Base-by-base conservation (phyloP, 352 stramenopile genomes). In the Globisporangium barbulae region DNA sequence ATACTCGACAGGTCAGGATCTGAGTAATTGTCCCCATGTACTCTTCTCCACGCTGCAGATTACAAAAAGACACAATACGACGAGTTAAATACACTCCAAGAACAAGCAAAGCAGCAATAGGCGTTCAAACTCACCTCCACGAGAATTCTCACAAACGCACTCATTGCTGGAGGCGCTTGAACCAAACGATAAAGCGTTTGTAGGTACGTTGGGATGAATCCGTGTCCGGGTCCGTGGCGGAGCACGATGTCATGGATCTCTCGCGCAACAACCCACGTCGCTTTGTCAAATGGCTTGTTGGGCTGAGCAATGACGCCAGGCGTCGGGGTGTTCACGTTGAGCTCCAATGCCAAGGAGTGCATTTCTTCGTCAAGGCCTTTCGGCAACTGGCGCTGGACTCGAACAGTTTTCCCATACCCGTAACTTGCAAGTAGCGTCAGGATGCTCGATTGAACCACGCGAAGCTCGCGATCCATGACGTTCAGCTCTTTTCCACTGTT, bases 261-360 rank as follows among this genome's bases (percentile, higher is more conserved):
- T 39, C 81, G 73, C 22, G 81, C 80, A 22, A 92, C 64, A 7
- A 87, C 73, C 48, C 81, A 92, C 19, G 81, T 30, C 5, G 78
- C 85, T 57, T 88, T 91, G 30, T 94, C 85, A 48, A 85, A 94
- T 25, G 83, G 81, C 52, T 94, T 92, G 61, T 81, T 92, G 0
- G 81, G 81, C 53, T 92, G 83, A 3, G 77, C 69, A 54, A 89
- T 83, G 37, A 93, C 78, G n/a, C 87, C 87, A 10, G 73, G 65
- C 17, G 84, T 88, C 21, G 85, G 70, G 2, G 85, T 91, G 56
- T 95, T 95, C 42, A 75, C 78, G 45, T 95, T 95, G 39, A 93
- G 67, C 54, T 95, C 87, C 17, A 89, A 47, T 19, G 85, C 78
- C 47, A 95, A 61, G 22, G 70, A 78, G 54, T 92, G 83, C 80